Evolutionary conservation across 805 yeast genomes (phyloP).

Genomic region (Pichia membranifaciens): DNA sequence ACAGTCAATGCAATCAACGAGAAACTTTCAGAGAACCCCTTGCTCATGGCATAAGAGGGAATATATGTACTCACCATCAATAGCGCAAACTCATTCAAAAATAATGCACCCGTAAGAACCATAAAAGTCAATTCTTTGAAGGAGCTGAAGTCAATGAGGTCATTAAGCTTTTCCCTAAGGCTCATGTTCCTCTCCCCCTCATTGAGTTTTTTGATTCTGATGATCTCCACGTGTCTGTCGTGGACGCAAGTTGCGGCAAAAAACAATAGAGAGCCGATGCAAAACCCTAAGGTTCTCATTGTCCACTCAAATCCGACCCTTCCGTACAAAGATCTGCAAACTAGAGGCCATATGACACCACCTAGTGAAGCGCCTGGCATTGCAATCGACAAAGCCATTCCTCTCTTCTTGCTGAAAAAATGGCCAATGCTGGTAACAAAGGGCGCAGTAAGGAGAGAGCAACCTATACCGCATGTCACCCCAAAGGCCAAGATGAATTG

Average conservation of each 20-base stretch:
- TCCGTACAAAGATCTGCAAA: constrained; percentile 44
- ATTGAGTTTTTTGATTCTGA: constrained; percentile 12
- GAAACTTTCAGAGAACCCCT: constrained; percentile 38
- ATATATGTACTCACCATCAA: constrained; percentile 49
- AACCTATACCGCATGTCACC: constrained; percentile 38
- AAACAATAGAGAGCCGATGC: constrained; percentile 31
- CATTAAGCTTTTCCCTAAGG: constrained; percentile 17
- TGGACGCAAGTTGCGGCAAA: constrained; percentile 31
- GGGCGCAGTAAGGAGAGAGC: constrained; percentile 40
- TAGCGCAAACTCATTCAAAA: constrained; percentile 47
- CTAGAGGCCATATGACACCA: constrained; percentile 49
- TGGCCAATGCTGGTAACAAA: constrained; percentile 50
- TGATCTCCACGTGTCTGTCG: constrained; percentile 25
- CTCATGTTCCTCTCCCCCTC: constrained; percentile 3
- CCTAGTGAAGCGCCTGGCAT: constrained; percentile 57
- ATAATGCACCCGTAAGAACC: constrained; percentile 35
- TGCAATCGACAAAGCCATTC: constrained; percentile 55
- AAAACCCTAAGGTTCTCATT: constrained; percentile 45
- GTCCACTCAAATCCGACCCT: constrained; percentile 58
- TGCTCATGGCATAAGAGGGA: constrained; percentile 49
- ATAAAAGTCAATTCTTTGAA: constrained; percentile 40
- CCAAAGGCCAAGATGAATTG: constrained; percentile 52
- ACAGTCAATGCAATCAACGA: constrained; percentile 41
- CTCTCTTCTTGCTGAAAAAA: constrained; percentile 54
- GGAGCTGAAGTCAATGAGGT: constrained; percentile 34